These are phyloP conservation scores for Phytophthora litchii DNA, from an alignment of 352 stramenopile genomes.

Conservation along the genomic window DNA sequence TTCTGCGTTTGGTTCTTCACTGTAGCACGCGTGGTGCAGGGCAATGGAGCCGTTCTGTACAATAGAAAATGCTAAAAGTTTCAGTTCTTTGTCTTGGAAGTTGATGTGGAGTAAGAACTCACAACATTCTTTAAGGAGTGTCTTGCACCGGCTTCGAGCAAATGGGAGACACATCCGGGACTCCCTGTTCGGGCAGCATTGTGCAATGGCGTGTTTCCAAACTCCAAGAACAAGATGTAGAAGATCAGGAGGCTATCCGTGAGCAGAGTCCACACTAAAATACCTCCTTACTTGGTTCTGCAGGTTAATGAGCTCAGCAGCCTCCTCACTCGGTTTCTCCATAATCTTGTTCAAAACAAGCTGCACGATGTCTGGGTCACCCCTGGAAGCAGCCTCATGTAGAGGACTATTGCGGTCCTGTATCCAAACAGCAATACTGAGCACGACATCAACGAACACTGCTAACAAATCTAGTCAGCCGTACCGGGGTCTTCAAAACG, in stretches of 20 bases:
- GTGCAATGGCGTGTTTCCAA: conserved; percentile 81
- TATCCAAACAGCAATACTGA: neutral
- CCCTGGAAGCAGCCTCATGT: conserved; percentile 68
- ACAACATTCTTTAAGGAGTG: conserved; percentile 61
- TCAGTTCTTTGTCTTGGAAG: neutral
- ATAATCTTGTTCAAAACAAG: conserved; percentile 60
- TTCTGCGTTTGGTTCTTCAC: conserved; percentile 54
- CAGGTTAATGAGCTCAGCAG: conserved; percentile 51
- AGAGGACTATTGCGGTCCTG: conserved; percentile 81
- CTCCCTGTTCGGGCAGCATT: conserved; percentile 69
- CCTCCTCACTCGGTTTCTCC: conserved; percentile 43
- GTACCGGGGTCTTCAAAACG: conserved; percentile 71
- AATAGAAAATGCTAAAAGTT: neutral
- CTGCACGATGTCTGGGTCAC: conserved; percentile 55
- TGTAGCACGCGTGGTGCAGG: conserved; percentile 84
- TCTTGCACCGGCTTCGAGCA: conserved; percentile 58
- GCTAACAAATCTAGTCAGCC: neutral
- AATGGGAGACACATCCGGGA: conserved; percentile 47
- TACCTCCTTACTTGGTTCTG: conserved; percentile 56
- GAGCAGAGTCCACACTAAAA: too few species aligned
- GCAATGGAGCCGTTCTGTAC: conserved; percentile 70
- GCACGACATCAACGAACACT: neutral
- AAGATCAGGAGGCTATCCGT: neutral
- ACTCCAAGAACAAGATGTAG: conserved; percentile 36
- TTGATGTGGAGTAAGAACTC: conserved; percentile 8